Evolutionary conservation across 306 rosid species (phyloP), one percentile per base, ranked within the genome.

Genomic region (Casuarina equisetifolia): DNA sequence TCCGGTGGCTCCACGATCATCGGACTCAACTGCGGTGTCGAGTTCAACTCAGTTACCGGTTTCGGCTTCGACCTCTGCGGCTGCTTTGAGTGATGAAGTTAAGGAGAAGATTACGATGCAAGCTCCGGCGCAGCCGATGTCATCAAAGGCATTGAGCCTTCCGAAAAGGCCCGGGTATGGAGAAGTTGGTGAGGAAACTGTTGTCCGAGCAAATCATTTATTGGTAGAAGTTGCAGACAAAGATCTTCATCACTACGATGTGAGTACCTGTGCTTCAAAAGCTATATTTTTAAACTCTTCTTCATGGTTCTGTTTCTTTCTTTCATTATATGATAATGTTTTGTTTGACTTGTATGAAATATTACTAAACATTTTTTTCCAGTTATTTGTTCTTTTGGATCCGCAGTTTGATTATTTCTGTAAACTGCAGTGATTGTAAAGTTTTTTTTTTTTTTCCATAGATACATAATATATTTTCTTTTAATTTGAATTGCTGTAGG

Each of bases 181-280:
- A 0, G 59, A 1, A 7, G 0, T 25, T 0, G 98, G 98, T 0
- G 35, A 0, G 0, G 83, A 19, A 44, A 32, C 76, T 5, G 5
- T 52, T 11, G 86, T 91, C 2, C 81, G 89, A 0, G 98, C 98
- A 0, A 93, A 93, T 69, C 98, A 93, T 20, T 89, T 93, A 4
- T 53, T 75, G 1, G 86, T 89, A 0, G 8, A 89, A 39, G 84
- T 88, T 1, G 82, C 83, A 0, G 83, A 83, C 0, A 19, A 10
- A 0, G 93, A 89, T 68, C 58, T 88, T 0, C 82, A 80, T 9
- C 98, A 89, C 1, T 93, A 93, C 5, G 90, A 85, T 77, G 96
- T 89, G 0, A 82, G 90, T 80, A 36, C 20, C 10, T 15, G n/a
- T 6, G 3, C 5, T 48, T 13, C 9, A 48, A 48, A 46, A 8